Evolutionary conservation across 2,329 filamentous ascomycete species (phyloP), one percentile per base, ranked within the genome.

Genomic region (Lasiodiplodia hormozganensis): DNA sequence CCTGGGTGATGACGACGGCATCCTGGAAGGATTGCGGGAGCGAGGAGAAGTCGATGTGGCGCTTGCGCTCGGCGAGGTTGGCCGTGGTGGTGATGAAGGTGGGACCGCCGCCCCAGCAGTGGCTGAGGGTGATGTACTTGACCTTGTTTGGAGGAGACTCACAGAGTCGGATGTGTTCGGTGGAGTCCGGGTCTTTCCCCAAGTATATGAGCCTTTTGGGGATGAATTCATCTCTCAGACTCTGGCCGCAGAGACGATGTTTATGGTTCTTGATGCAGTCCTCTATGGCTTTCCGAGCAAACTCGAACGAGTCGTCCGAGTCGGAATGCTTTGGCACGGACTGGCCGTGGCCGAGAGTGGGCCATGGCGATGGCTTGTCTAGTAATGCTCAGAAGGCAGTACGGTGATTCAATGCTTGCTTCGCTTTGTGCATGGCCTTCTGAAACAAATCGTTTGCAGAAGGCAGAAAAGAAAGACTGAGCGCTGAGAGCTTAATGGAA

Each of bases 71-170:
- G 18, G 28, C 18, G 5, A 64, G 12, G 18, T 49, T 64, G 25
- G 60, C 60, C 2, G n/a, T 36, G 3, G 60, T 64, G 28, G 60
- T 64, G 25, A 28, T 64, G n/a, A 36, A 64, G 1, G 60, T 8
- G 0, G 60, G 60, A 2, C 60, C 60, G 23, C 21, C 4, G 12
- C 71, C 72, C 73, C 72, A 74, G 62, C 73, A 74, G 53, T 75
- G 72, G 53, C 68, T 70, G 36, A 74, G 66, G 5, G 65, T 21
- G 36, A 60, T 49, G 69, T 67, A 34, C 28, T 34, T 64, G 18
- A 38, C 43, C 10, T 16, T 51, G 40, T 16, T 23, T 18, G 60
- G 10, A 16, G 43, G 60, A 11, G 36, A 8, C 60, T 64, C 25
- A 43, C 43, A 52, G n/a, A 64, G 60, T 12, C 51, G 36, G 31